These are phyloP conservation scores for Paramyrothecium roridum DNA, from an alignment of 2,329 filamentous ascomycete species.

Conservation along the genomic window DNA sequence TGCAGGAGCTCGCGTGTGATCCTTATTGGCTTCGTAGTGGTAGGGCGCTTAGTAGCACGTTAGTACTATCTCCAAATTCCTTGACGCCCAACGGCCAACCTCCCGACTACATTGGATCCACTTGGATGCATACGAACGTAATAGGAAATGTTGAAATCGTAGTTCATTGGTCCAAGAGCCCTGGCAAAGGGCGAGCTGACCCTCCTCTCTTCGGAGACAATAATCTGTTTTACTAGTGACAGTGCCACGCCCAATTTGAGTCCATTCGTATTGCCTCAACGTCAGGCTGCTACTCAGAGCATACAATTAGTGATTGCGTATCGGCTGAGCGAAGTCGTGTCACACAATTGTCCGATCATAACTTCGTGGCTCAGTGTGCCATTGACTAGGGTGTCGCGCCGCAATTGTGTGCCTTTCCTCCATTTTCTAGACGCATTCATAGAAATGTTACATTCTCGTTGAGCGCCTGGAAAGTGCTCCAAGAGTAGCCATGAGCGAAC, in stretches of 20 bases:
- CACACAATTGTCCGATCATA: not conserved
- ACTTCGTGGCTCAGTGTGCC: not conserved
- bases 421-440: not conserved
- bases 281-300: too few species aligned
- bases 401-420: not conserved
- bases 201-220: too few species aligned
- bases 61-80: not conserved
- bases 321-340: not conserved
- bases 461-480: slow-evolving; percentile 5
- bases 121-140: not conserved
- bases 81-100: not conserved
- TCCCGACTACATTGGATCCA: not conserved
- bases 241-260: too few species aligned
- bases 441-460: slow-evolving; percentile 13
- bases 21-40: too few species aligned
- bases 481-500: slow-evolving; percentile 22
- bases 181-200: not conserved
- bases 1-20: too few species aligned
- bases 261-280: too few species aligned
- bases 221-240: too few species aligned
- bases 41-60: too few species aligned
- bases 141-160: not conserved
- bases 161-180: not conserved
- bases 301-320: too few species aligned
- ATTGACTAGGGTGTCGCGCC: not conserved